These are phyloP conservation scores for Starmera dryadoides DNA, from an alignment of 805 yeast genomes.

Conservation along the genomic window DNA sequence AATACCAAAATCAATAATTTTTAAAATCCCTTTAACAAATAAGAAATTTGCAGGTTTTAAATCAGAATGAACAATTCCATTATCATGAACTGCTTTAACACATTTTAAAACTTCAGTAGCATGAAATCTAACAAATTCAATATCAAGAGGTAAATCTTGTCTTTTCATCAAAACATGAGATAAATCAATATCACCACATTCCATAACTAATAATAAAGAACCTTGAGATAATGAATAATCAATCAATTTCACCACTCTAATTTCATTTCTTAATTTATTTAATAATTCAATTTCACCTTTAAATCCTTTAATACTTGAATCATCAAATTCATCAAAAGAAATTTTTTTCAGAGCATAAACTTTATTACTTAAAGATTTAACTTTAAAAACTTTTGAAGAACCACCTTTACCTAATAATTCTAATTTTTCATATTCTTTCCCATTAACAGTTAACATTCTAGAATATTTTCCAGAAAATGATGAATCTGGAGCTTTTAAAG, in stretches of 20 bases:
- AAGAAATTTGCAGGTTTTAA: constrained; percentile 67
- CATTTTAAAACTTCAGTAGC: constrained; percentile 74
- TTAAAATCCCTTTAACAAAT: constrained; percentile 75
- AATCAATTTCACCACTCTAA: constrained; percentile 70
- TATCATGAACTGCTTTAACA: constrained; percentile 79
- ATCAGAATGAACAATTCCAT: constrained; percentile 82
- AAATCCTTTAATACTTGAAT: constrained; percentile 64
- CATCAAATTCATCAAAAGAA: constrained; percentile 73
- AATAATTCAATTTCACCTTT: constrained; percentile 85
- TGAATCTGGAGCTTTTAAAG: constrained; percentile 18
- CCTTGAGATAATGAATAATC: constrained; percentile 68
- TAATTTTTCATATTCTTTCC: constrained; percentile 58
- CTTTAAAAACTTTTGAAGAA: constrained; percentile 83
- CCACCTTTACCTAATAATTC: constrained; percentile 90
- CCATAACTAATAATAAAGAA: constrained; percentile 74
- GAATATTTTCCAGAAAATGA: constrained; percentile 8
- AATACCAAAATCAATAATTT: constrained; percentile 91
- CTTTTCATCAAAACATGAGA: constrained; percentile 70
- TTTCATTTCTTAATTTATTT: constrained; percentile 46
- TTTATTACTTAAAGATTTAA: constrained; percentile 47
- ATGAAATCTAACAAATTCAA: constrained; percentile 74
- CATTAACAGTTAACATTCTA: constrained; percentile 40
- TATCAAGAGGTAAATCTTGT: constrained; percentile 44
- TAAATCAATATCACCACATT: constrained; percentile 88
- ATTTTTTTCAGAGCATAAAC: constrained; percentile 79